A percentile compares a stretch with the other conserved stretches of the same genome.
phyloP scores from a whole-genome alignment of 441 rosid species.

The Hypseocharis bilobata region DNA sequence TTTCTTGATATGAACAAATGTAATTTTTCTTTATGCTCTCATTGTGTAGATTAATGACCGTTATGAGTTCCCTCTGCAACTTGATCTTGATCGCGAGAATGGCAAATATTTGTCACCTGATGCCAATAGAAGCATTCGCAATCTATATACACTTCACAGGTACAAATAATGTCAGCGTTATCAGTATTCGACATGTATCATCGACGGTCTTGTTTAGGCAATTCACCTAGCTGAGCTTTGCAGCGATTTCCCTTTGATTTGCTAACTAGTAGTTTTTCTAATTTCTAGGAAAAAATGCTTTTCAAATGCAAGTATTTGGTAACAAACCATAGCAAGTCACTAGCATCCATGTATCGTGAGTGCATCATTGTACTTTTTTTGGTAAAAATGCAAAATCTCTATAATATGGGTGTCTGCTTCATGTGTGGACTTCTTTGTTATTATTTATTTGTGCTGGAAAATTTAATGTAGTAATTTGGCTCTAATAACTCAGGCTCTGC shows the following conservation, averaged over 20 bases:
- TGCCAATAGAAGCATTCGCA: constrained; percentile 42
- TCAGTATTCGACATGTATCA: background rate
- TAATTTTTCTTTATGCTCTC: background rate
- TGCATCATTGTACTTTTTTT: background rate
- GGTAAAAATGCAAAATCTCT: too few relatives aligned
- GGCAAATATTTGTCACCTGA: constrained; percentile 46
- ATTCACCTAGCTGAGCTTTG: background rate
- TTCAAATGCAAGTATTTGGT: background rate
- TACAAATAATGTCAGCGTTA: constrained; percentile 11
- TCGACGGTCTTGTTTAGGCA: background rate
- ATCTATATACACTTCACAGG: constrained; percentile 49
- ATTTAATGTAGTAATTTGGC: background rate
- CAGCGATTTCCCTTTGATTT: background rate
- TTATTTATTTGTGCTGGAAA: background rate
- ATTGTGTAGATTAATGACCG: constrained; percentile 42
- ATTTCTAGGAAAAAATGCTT: background rate
- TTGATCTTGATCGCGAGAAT: constrained; percentile 43
- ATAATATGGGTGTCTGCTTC: too few relatives aligned
- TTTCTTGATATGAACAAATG: background rate
- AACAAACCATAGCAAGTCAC: background rate
- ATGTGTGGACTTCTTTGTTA: too few relatives aligned
- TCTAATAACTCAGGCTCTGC: background rate
- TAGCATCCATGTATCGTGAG: background rate
- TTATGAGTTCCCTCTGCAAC: constrained; percentile 49
- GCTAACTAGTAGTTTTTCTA: background rate